These are phyloP conservation scores for Chenopodium quinoa DNA, from an alignment of 148 eudicot species.

Conservation along the genomic window DNA sequence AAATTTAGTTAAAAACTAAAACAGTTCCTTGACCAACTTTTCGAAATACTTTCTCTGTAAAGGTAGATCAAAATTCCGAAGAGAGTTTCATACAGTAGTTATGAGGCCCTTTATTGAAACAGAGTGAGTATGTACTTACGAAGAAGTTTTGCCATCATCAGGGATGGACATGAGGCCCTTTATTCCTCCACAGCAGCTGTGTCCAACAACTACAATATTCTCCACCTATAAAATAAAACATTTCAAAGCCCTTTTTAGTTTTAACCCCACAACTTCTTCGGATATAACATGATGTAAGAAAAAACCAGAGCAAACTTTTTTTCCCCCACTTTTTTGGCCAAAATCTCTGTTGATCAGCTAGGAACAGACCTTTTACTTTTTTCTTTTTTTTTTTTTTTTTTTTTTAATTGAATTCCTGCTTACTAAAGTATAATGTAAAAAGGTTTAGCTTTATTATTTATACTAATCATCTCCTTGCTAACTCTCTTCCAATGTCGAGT, in stretches of 20 bases:
- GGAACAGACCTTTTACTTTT: neutral
- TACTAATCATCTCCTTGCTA: neutral
- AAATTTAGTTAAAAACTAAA: too few relatives aligned
- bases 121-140: slow-evolving; percentile 37
- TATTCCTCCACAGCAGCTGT: slow-evolving; percentile 96
- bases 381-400: neutral
- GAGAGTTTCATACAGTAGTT: neutral
- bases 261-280: neutral
- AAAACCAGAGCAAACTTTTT: neutral
- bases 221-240: slow-evolving; percentile 55
- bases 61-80: neutral
- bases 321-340: too few relatives aligned
- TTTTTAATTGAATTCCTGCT: neutral
- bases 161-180: slow-evolving; percentile 96
- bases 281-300: neutral
- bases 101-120: too few relatives aligned
- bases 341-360: too few relatives aligned
- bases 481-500: neutral
- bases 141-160: slow-evolving; percentile 75
- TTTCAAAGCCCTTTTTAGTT: neutral
- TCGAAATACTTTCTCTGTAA: neutral
- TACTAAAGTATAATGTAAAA: neutral
- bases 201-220: slow-evolving; percentile 91
- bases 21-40: too few relatives aligned
- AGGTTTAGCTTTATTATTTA: too few relatives aligned